Evolutionary conservation across 768 basidiomycete species (phyloP).

Genomic region (Mycena metata): DNA sequence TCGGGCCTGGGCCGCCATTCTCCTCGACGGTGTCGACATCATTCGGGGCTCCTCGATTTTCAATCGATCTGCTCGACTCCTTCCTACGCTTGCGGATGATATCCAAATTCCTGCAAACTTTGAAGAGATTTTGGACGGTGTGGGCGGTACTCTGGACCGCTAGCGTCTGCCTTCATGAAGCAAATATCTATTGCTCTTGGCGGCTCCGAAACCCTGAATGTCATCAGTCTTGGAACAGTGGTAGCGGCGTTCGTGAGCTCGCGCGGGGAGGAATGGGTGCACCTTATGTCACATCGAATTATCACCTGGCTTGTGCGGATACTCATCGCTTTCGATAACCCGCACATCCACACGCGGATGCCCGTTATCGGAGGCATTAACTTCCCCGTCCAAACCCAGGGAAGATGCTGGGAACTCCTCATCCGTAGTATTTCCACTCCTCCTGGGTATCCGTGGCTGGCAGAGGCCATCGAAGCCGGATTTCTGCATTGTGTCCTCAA

Average conservation of each 20-base stretch:
- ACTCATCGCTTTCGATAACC: no score
- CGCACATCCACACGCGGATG: no score
- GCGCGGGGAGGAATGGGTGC: not conserved
- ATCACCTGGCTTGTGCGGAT: not conserved
- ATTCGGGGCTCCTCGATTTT: not conserved
- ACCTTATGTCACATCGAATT: not conserved
- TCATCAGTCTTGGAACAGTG: not conserved
- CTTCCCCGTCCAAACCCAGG: not conserved
- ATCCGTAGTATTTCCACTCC: not conserved
- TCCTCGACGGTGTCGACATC: slow-evolving; percentile 4
- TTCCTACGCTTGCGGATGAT: not conserved
- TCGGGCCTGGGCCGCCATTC: not conserved
- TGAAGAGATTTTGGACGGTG: slow-evolving; percentile 7
- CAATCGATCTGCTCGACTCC: not conserved
- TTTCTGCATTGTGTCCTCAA: no score
- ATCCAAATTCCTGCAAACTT: not conserved
- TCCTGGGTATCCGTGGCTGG: slow-evolving; percentile 2
- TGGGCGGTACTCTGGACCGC: slow-evolving; percentile 1
- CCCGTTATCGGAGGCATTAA: not conserved
- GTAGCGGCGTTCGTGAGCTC: not conserved
- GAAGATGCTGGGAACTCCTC: not conserved
- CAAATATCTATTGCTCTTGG: not conserved
- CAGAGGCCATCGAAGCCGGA: not conserved
- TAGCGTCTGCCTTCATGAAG: slow-evolving; percentile 8
- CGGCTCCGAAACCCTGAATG: not conserved